Base-by-base conservation (phyloP, 148 eudicot species). In the Amaranthus cruentus region DNA sequence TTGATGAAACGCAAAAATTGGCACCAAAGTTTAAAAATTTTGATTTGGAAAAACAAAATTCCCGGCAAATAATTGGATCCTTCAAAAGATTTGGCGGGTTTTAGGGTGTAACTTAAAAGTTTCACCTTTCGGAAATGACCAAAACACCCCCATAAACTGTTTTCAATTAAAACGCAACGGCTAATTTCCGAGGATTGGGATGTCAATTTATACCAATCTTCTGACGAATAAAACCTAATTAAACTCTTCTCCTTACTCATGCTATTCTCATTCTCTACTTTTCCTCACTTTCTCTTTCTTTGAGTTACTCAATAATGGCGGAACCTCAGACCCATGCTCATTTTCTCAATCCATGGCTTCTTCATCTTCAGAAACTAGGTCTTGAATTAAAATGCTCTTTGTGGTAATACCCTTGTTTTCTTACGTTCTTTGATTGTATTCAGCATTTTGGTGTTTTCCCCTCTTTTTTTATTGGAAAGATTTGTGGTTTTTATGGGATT, bases 361-460 rank as follows among this genome's bases (percentile, higher is more conserved):
- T 91, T 60, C 90, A 91, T 78, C 80, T 89, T 43, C 97, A 93
- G 79, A 93, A 93, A 71, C 72, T 93, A 6, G 91, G 86, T 6
- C 97, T 93, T 63, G 98, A 91, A 81, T 92, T 93, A 71, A 93
- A 91, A 78, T 93, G 98, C 82, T 90, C 91, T 52, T 77, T 85
- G 42, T 93, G 98, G 98, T 89, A 81, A 5, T 38, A 28, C 38
- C 38, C 38, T 2, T 28, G 18, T 28, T 28, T 28, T 28, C 38
- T 28, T 28, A 28, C 38, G 38, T 28, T 28, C 38, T 28, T 28
- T 28, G 38, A 28, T 28, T 28, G 1, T 28, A 28, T 28, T 28
- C 38, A 28, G 2, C 38, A 3, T 38, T 50, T 51, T 47, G 6
- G 48, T 46, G 55, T 46, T 13, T 4, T 13, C 46, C 10, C 59